phyloP scores from a whole-genome alignment of 1,139 yeast species.

The Saccharomyces hybrid region DNA sequence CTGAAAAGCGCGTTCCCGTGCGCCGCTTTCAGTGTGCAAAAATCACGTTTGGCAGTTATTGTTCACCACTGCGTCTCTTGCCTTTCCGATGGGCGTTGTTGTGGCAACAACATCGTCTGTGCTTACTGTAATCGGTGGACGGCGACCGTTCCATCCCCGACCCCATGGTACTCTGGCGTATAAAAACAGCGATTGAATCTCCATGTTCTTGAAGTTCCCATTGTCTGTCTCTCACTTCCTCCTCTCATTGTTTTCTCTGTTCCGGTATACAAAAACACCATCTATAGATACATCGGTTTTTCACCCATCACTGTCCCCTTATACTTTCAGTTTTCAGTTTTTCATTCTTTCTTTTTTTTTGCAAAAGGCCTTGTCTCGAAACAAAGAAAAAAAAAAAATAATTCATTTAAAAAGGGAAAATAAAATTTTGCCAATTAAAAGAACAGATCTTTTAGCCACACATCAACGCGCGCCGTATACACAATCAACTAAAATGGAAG shows the following conservation, averaged over 20 bases:
- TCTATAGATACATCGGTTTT: background rate
- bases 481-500: background rate
- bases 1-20: background rate
- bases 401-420: background rate
- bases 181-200: background rate
- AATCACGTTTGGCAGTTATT: constrained; percentile 2
- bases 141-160: background rate
- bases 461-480: background rate
- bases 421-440: background rate
- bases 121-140: constrained; percentile 1
- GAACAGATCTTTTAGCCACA: background rate
- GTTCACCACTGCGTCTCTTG: background rate
- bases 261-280: background rate
- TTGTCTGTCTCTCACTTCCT: background rate
- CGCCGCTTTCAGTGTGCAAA: background rate
- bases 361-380: constrained; percentile 1
- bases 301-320: background rate
- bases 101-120: constrained; percentile 3
- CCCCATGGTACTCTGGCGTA: background rate
- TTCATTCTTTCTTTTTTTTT: background rate
- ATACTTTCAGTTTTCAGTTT: background rate
- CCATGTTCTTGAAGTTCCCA: background rate
- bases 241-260: background rate
- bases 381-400: background rate
- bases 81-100: constrained; percentile 2